Evolutionary conservation across 345 rosid species (phyloP).

Genomic region (Lepidium aucheri): DNA sequence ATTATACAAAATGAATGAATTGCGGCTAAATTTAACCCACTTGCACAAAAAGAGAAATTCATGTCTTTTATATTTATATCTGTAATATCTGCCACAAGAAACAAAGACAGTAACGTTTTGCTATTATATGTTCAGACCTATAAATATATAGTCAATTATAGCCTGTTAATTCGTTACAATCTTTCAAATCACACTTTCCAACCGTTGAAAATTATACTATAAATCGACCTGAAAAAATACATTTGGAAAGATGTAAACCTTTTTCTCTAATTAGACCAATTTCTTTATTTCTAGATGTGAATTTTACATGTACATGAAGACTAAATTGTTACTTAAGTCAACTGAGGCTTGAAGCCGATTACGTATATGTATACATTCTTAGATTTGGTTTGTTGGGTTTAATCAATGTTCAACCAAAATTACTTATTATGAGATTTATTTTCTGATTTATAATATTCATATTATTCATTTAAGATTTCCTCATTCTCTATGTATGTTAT

Average conservation of each 20-base stretch:
- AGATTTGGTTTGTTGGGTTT: neutral
- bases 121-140: neutral
- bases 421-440: too few species aligned
- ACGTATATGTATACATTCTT: neutral
- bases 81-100: constrained; percentile 5
- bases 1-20: neutral
- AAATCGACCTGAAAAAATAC: constrained; percentile 6
- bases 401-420: too few species aligned
- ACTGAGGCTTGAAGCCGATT: neutral
- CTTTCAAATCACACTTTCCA: neutral
- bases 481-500: too few species aligned
- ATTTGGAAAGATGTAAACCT: neutral
- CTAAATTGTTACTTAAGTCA: neutral
- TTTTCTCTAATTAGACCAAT: constrained; percentile 11
- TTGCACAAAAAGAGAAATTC: neutral
- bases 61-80: neutral
- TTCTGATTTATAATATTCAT: too few species aligned
- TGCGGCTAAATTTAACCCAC: constrained; percentile 14
- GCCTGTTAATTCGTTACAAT: constrained; percentile 9
- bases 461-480: too few species aligned
- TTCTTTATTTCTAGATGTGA: neutral
- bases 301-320: constrained; percentile 11
- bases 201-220: neutral
- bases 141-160: neutral
- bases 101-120: neutral